Base-by-base conservation (phyloP, 768 basidiomycete species). In the Ramaria sp. region DNA sequence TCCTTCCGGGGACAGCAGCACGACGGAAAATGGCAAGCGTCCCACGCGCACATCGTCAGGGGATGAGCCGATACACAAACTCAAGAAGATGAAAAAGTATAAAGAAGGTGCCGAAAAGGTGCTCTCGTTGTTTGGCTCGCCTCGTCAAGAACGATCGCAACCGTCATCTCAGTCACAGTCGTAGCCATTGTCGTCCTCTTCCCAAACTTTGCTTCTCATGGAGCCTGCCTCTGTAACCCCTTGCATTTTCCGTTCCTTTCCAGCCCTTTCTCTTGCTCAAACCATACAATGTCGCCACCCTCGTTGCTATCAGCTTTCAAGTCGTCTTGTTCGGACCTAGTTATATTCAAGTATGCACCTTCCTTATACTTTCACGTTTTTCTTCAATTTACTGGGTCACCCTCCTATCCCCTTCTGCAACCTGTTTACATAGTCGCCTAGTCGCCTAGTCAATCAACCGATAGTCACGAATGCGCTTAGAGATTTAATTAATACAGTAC, bases 31-130 rank as follows among this genome's bases (percentile, higher is more conserved):
- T 24, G 20, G 30, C 54, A 71, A 69, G 54, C 58, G 63, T 22
- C 27, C 55, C 4, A 62, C 70, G 17, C 65, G 63, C 12, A 54
- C 31, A 61, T 67, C 43, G n/a, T 64, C 71, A 27, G 65, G 65
- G 9, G 58, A 58, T 4, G 75, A 77, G 51, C 73, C 78, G 57
- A 72, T 75, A n/a, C 78, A 83, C 64, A 83, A 80, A 66, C 73
- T 69, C 65, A 88, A 80, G 74, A 90, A 86, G 70, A 68, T 88
- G 69, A 87, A 84, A 76, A 89, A 84, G 72, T 88, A 88, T 73
- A 91, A 90, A 72, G 84, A 89, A 66, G 86, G 84, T 60, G 88
- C 89, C 2, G 88, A 90, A 74, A 91, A 91, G 62, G 78, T 91
- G 55, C 76, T 91, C 58, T 88, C 88, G 33, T 73, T 91, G 61